A percentile compares a stretch with the other conserved stretches of the same genome.
These are phyloP conservation scores for Brasilioporus rufonigricans DNA, from an alignment of 768 basidiomycete species.

Conservation along the genomic window DNA sequence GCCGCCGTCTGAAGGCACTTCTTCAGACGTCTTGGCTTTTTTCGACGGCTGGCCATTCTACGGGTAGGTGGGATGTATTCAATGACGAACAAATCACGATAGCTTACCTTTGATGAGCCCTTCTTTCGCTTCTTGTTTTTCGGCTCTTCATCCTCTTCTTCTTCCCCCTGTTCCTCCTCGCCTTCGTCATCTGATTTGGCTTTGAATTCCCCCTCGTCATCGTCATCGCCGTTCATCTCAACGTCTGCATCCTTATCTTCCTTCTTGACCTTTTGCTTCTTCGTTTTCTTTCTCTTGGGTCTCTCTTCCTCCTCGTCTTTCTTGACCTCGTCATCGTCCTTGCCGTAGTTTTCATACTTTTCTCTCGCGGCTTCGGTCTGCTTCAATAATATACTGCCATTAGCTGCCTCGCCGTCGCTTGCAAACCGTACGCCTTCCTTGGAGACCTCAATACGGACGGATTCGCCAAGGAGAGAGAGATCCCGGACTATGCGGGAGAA, in stretches of 20 bases:
- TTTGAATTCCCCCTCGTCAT: conserved; percentile 41
- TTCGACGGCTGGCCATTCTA: conserved; percentile 44
- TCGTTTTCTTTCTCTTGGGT: conserved; percentile 27
- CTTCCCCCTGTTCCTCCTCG: conserved; percentile 49
- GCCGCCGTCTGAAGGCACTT: conserved; percentile 52
- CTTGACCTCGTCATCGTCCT: conserved; percentile 40
- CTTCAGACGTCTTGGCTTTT: conserved; percentile 58
- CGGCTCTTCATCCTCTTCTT: conserved; percentile 50
- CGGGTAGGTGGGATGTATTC: not conserved
- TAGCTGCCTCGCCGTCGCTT: conserved; percentile 92
- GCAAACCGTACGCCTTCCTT: conserved; percentile 95
- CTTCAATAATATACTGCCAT: conserved; percentile 81
- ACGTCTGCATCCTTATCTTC: conserved; percentile 42
- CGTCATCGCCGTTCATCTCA: conserved; percentile 51
- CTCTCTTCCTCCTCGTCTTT: conserved; percentile 21
- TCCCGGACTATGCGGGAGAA: conserved; percentile 94
- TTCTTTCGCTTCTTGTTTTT: conserved; percentile 73
- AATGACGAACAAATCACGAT: not conserved
- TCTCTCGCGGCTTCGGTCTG: conserved; percentile 58
- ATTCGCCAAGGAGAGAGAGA: conserved; percentile 86
- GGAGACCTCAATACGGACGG: conserved; percentile 90
- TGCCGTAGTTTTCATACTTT: conserved; percentile 39
- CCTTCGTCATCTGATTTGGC: conserved; percentile 44
- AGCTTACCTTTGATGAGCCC: conserved; percentile 45
- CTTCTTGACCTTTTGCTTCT: conserved; percentile 41